Base-by-base conservation (phyloP, 352 stramenopile species). In the Globisporangium orthogonon region DNA sequence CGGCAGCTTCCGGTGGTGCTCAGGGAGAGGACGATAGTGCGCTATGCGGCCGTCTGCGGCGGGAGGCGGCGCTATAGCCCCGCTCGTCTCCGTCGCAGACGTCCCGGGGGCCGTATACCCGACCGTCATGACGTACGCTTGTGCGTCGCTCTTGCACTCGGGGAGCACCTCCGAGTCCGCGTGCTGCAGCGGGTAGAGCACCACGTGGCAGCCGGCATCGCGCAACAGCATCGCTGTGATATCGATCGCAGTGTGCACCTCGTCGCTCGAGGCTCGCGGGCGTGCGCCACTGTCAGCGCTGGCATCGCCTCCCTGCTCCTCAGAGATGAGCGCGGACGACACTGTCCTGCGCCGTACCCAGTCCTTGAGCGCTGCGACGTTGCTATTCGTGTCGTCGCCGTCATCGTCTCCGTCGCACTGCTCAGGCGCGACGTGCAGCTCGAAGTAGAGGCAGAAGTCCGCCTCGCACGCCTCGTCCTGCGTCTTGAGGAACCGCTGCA, bases 61-160 rank as follows among this genome's bases (percentile, higher is more conserved):
- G 40, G 7, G 53, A 37, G 41, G 37, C 29, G 53, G 23, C 23
- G 23, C 17, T 35, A 50, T 31, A 23, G 17, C 33, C 30, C 50
- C 40, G n/a, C 40, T 30, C 18, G 10, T 17, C 15, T 30, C 40
- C 68, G 40, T 0, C 51, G 61, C 35, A 18, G 50, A 13, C 9
- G n/a, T 23, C 33, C 15, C 13, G 6, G 41, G 33, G 1, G 67
- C 65, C 37, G 71, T 66, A 35, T 58, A 72, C 50, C 69, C 70
- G 29, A 86, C 61, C 0, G 69, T 75, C 17, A 87, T 47, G 11
- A 73, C 61, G 54, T 79, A 87, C 11, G 74, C 76, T 35, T 64
- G 70, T 23, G 76, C 76, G 14, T 79, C 71, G 6, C 58, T 17
- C 53, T 73, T 70, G n/a, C 52, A 66, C 31, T 66, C 48, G 0